Base-by-base conservation (phyloP, 2,329 filamentous ascomycete genomes). In the Diaporthe batatas region DNA sequence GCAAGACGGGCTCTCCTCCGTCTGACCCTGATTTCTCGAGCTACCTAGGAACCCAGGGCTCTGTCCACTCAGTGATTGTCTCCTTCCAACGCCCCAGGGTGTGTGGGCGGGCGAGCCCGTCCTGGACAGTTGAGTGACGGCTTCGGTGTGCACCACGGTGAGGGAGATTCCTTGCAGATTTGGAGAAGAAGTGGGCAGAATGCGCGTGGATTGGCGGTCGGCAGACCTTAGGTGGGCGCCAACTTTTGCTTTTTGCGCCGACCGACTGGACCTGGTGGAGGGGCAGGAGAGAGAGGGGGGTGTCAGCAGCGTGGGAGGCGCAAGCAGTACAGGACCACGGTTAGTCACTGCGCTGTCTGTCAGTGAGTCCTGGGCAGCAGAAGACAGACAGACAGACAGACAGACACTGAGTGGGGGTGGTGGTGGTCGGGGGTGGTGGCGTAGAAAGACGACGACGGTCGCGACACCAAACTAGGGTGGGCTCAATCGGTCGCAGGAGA, bases 241-340 rank as follows among this genome's bases (percentile, higher is more conserved):
- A 67, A 39, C n/a, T 58, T 49, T 70, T 62, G 68, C 55, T 70
- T 70, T 53, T 70, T 53, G 68, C 36, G 68, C 44, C 68, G 68
- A 70, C 44, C 44, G 68, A 62, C 55, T 70, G 68, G 34, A 23
- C 49, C 36, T 62, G 57, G 21, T 14, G 47, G 47, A 54, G 34
- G 68, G 68, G 44, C 21, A 64, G 59, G 42, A 34, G 29, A 11
- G 4, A 23, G 29, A 11, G 29, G 29, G 14, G 36, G 59, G 29
- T 6, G 8, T 14, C 21, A 51, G 44, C 44, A 32, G 47, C 44
- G 29, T 25, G 62, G 62, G 44, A 51, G 62, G 44, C 59, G 59
- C 44, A 51, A 51, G 44, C 3, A 51, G n/a, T 42, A 64, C 10
- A n/a, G 25, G 25, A 25, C 42, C 42, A 44, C 39, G 23, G 29